Base-by-base conservation (phyloP, 441 rosid species). In the Dalechampia spathulata region DNA sequence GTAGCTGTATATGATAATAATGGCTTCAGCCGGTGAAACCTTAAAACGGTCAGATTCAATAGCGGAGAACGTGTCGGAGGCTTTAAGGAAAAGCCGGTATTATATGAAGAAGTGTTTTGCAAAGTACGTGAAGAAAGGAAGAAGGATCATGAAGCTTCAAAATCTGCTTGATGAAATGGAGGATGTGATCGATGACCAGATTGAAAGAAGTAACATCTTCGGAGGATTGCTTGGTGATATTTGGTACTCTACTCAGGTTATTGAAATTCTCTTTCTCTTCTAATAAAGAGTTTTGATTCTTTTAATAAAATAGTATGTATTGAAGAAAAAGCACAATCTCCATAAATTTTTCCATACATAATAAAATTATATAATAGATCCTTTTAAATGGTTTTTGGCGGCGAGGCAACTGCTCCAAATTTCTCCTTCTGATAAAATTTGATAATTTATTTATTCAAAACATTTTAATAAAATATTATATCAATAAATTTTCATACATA, bases 181-280 rank as follows among this genome's bases (percentile, higher is more conserved):
- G 49, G 81, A 58, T 49, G 87, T 76, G 4, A 71, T 91, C 16
- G 80, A 73, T 10, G 87, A 83, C 59, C 37, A 48, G 56, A 28
- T 28, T 13, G 89, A 83, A 46, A 74, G 82, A 60, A 68, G 57
- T 25, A 72, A 61, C 51, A 70, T 86, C 70, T 26, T 82, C 55
- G 76, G 76, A 53, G 83, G 95, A 21, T 66, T 73, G 30, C 78
- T 91, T 34, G 95, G 96, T 20, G 70, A 69, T 69, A 88, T 91
- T 63, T 75, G 88, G 69, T 68, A 70, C 64, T 81, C 87, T 54
- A 80, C 87, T 63, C 96, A 91, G 92, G 96, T 86, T 7, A n/a
- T n/a, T n/a, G n/a, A n/a, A n/a, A n/a, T n/a, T n/a, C n/a, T n/a
- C n/a, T n/a, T n/a, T n/a, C n/a, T n/a, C n/a, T n/a, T n/a, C n/a